Percentiles rank a stretch among this genome's conserved stretches.
phyloP scores from a whole-genome alignment of 306 rosid species.

The Quercus gilva region DNA sequence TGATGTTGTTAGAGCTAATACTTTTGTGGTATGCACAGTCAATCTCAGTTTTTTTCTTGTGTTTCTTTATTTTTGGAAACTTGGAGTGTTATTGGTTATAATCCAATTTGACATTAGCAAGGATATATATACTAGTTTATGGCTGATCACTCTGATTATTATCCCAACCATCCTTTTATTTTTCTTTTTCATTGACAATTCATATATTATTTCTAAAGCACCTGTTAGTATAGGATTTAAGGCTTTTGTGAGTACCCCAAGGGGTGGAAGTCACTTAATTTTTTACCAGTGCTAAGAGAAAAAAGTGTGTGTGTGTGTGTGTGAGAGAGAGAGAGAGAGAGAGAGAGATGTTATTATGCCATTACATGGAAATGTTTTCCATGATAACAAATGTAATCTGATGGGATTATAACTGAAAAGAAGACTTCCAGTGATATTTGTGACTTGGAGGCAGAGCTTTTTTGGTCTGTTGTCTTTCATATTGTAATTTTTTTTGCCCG shows the following conservation, averaged over 20 bases:
- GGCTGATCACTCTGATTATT: neutral
- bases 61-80: neutral
- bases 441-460: neutral
- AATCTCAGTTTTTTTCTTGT: neutral
- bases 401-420: neutral
- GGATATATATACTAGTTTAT: neutral
- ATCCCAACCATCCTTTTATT: conserved; percentile 2
- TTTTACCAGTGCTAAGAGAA: neutral
- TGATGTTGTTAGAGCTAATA: conserved; percentile 92
- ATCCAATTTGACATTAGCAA: neutral
- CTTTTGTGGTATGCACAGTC: conserved; percentile 71
- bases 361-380: neutral
- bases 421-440: neutral
- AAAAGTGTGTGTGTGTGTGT: neutral
- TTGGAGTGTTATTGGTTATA: neutral
- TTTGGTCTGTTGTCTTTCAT: neutral
- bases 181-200: neutral
- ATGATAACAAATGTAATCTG: neutral
- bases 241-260: neutral
- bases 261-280: neutral
- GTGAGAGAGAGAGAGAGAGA: neutral
- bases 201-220: neutral
- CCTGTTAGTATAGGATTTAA: neutral
- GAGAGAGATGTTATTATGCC: neutral
- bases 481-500: neutral